Conservation (phyloP, 2,329 filamentous ascomycete species). For the Aureobasidium zeae region DNA sequence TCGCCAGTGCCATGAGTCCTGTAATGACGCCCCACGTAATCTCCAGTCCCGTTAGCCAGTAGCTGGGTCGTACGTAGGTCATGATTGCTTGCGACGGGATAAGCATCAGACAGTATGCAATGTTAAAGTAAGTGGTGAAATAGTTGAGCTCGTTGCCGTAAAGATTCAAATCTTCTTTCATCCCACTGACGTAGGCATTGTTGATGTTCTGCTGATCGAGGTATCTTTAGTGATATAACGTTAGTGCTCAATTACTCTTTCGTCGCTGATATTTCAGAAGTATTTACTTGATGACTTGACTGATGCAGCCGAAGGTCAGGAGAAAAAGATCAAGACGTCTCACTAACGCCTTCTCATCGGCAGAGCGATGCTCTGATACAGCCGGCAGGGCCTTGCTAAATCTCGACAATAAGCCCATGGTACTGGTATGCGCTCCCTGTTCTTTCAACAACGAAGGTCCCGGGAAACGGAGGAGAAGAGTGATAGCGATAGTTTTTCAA, state of each 20-base stretch:
- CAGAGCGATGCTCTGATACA: slow-evolving; percentile 19
- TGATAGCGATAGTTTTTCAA: too few relatives aligned
- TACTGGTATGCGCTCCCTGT: too few relatives aligned
- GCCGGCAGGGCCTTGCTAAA: slow-evolving; percentile 8
- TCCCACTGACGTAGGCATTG: slow-evolving; percentile 21
- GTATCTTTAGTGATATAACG: slow-evolving; percentile 4
- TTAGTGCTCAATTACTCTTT: not conserved
- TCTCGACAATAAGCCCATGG: slow-evolving; percentile 8
- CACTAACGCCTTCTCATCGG: slow-evolving; percentile 31
- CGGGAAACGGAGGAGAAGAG: too few relatives aligned
- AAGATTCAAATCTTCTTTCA: slow-evolving; percentile 24
- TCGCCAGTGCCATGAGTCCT: slow-evolving; percentile 26
- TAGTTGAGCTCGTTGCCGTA: slow-evolving; percentile 24
- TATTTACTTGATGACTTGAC: slow-evolving; percentile 29
- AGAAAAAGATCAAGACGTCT: slow-evolving; percentile 32
- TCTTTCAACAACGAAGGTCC: too few relatives aligned
- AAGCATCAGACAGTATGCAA: slow-evolving; percentile 33
- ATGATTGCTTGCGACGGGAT: slow-evolving; percentile 35
- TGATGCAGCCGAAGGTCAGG: slow-evolving; percentile 34
- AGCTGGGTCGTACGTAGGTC: slow-evolving; percentile 30
- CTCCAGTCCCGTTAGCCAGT: slow-evolving; percentile 26
- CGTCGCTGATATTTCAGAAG: not conserved
- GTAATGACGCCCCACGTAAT: slow-evolving; percentile 23
- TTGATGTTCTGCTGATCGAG: slow-evolving; percentile 25
- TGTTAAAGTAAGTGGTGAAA: slow-evolving; percentile 35